Conservation (phyloP, 345 rosid species). For the Iberis pinnata region DNA sequence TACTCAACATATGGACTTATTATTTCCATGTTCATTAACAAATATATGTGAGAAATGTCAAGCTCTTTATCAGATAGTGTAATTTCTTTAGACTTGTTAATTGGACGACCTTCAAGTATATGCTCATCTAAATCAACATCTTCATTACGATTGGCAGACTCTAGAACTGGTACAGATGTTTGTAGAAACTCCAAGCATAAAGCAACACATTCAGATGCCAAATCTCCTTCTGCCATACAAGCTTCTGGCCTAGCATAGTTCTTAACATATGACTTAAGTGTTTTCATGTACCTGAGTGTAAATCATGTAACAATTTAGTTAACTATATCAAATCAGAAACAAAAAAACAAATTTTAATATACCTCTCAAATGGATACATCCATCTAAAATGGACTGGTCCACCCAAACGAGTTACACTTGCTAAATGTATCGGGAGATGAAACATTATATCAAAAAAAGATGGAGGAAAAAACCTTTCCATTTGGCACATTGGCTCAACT, state of each 20-base stretch:
- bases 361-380: slow-evolving; percentile 13
- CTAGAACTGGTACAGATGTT: background rate
- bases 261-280: background rate
- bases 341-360: background rate
- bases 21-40: background rate
- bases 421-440: background rate
- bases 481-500: slow-evolving; percentile 56
- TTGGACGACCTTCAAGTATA: background rate
- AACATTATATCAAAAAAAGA: slow-evolving; percentile 1
- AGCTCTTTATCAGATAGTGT: slow-evolving; percentile 1
- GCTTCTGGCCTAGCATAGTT: background rate
- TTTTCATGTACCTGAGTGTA: background rate
- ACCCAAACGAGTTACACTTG: background rate
- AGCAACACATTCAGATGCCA: background rate
- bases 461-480: slow-evolving; percentile 44
- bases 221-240: background rate
- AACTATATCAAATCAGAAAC: background rate
- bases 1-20: background rate
- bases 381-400: background rate
- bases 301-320: background rate
- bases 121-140: slow-evolving; percentile 3
- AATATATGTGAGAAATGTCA: background rate
- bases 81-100: background rate
- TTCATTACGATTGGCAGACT: background rate
- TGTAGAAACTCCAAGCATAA: background rate